phyloP scores from a whole-genome alignment of 116 monocot species.

The Iris pallida region DNA sequence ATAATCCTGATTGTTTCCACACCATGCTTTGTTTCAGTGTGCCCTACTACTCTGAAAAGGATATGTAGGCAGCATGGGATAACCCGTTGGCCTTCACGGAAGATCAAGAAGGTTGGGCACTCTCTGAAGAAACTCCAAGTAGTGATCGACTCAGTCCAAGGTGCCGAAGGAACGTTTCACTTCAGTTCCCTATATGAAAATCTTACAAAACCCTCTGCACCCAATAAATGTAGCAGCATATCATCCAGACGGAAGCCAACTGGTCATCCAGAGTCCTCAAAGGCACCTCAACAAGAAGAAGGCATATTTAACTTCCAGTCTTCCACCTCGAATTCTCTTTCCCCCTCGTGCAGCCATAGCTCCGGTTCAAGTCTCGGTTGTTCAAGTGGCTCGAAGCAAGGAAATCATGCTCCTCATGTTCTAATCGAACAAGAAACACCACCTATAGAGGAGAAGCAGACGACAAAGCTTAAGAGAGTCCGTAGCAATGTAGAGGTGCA shows the following conservation, averaged over 20 bases:
- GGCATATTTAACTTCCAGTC: neutral
- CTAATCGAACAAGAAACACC: slow-evolving; percentile 26
- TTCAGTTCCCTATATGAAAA: slow-evolving; percentile 49
- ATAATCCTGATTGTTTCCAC: neutral
- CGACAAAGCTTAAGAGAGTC: slow-evolving; percentile 9
- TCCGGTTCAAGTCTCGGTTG: slow-evolving; percentile 39
- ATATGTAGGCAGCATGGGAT: slow-evolving; percentile 89
- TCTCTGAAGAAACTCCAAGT: slow-evolving; percentile 70
- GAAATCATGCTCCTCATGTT: neutral
- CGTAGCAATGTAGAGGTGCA: slow-evolving; percentile 12
- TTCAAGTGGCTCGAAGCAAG: slow-evolving; percentile 9
- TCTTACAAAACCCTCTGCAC: slow-evolving; percentile 18
- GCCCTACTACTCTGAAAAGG: slow-evolving; percentile 88
- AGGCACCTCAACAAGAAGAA: slow-evolving; percentile 7
- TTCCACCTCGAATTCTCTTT: slow-evolving; percentile 41
- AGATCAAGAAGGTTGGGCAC: slow-evolving; percentile 81
- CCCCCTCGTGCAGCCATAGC: slow-evolving; percentile 50
- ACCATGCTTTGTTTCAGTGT: slow-evolving; percentile 41
- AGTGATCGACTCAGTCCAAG: slow-evolving; percentile 74
- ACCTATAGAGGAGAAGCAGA: slow-evolving; percentile 12
- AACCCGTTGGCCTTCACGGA: slow-evolving; percentile 78
- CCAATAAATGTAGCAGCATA: neutral
- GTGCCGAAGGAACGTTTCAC: slow-evolving; percentile 50
- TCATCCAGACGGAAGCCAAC: slow-evolving; percentile 5
- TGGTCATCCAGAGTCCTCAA: slow-evolving; percentile 9